A percentile compares a stretch with the other conserved stretches of the same genome.
These are phyloP conservation scores for Rhizopus sp. DNA, from an alignment of 371 early-diverging fungal species.

Conservation along the genomic window DNA sequence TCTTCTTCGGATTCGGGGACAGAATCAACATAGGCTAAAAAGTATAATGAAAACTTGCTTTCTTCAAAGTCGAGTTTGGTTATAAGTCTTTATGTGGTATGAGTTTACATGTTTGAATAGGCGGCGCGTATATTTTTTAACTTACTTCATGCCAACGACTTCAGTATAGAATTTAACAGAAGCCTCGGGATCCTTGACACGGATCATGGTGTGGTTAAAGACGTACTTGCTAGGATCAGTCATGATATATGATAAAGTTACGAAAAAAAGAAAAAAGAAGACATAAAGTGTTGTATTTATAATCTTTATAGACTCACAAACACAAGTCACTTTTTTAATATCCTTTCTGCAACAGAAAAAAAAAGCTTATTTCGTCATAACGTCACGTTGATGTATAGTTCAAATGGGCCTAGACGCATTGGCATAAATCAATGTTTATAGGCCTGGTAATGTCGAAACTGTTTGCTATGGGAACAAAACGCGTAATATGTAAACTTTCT, in stretches of 20 bases:
- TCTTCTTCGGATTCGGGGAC: constrained; percentile 55
- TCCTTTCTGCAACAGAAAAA: too few relatives aligned
- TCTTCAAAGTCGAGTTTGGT: constrained; percentile 54
- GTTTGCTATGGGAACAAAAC: too few relatives aligned
- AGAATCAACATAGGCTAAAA: constrained; percentile 70
- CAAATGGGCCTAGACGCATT: too few relatives aligned
- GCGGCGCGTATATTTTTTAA: not conserved
- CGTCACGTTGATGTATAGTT: too few relatives aligned
- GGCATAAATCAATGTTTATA: too few relatives aligned
- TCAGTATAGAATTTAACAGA: constrained; percentile 79
- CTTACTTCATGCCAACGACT: constrained; percentile 83
- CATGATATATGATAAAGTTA: constrained; percentile 13
- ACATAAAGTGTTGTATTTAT: not conserved
- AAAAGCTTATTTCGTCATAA: too few relatives aligned
- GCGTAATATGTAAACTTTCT: too few relatives aligned
- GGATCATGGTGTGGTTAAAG: constrained; percentile 84
- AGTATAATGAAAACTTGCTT: constrained; percentile 77
- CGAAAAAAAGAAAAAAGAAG: not conserved
- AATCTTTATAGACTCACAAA: too few relatives aligned
- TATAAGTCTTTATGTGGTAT: constrained; percentile 48
- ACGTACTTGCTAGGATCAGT: constrained; percentile 40
- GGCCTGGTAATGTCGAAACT: too few relatives aligned
- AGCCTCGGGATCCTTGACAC: constrained; percentile 79
- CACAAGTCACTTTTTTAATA: too few relatives aligned
- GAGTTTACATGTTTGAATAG: not conserved